Evolutionary conservation across 345 rosid genomes (phyloP).

Genomic region (Mercurialis annua): DNA sequence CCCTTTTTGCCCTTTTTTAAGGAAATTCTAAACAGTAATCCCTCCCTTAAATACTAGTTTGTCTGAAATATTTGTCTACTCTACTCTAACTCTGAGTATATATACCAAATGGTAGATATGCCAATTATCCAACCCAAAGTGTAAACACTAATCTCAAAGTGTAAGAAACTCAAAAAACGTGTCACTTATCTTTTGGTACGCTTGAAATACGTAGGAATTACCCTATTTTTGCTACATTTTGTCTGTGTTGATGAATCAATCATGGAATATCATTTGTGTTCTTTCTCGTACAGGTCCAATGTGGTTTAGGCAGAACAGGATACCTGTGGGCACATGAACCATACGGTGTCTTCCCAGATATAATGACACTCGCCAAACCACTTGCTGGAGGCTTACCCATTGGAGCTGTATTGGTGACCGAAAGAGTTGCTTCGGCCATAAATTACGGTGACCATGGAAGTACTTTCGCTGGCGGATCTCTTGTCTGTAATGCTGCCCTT

Average conservation of each 20-base stretch:
- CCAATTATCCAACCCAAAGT: no score
- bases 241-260: neutral
- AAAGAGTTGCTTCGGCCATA: slow-evolving; percentile 70
- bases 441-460: slow-evolving; percentile 82
- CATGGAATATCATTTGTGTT: neutral
- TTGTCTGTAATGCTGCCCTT: slow-evolving; percentile 65
- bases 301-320: slow-evolving; percentile 84
- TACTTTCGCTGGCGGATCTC: slow-evolving; percentile 88
- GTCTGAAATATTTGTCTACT: no score
- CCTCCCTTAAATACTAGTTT: no score
- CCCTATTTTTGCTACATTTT: neutral
- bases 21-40: no score
- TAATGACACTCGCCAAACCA: slow-evolving; percentile 95
- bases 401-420: slow-evolving; percentile 73
- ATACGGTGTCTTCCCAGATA: slow-evolving; percentile 63
- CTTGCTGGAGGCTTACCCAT: slow-evolving; percentile 94
- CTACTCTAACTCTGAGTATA: no score
- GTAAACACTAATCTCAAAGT: no score
- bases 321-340: slow-evolving; percentile 79
- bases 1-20: no score
- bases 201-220: no score
- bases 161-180: no score
- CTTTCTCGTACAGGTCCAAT: slow-evolving; percentile 51
- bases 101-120: no score
- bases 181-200: no score